Base-by-base conservation (phyloP, 2,329 filamentous ascomycete species). In the Xylariaceae sp. region DNA sequence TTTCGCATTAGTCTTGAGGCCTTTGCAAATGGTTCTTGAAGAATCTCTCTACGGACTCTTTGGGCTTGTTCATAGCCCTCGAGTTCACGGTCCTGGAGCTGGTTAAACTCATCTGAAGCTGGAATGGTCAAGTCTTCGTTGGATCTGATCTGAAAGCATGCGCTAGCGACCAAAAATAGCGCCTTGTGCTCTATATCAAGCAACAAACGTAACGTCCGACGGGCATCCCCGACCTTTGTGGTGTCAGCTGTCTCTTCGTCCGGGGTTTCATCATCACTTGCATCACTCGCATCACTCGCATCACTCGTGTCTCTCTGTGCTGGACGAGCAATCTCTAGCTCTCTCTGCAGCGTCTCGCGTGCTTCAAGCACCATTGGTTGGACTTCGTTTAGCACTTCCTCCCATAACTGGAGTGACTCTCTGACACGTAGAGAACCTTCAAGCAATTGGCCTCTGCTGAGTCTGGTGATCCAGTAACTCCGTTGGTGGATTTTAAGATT, bases 101-200 rank as follows among this genome's bases (percentile, higher is more conserved):
- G 71, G 50, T 77, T 73, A 64, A 85, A 91, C 12, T 86, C 80
- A 1, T 85, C 82, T 0, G 88, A 89, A 4, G 84, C 83, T 1
- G 85, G 82, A 27, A 74, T 67, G 0, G 85, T 90, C 62, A 86
- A 73, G 1, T 80, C 76, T 44, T 80, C 70, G 53, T 91, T 82
- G 0, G 83, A 81, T 66, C 91, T 94, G 58, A 95, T 87, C 65
- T 96, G 89, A 66, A 85, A 96, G 62, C 86, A 85, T 0, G 85
- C 87, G 62, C 91, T 96, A 11, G 86, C 90, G 30, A 86, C 86
- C 66, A 95, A 96, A 72, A 96, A 96, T 0, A 83, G 78, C 32
- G 87, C 89, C 60, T 86, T 84, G 68, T 96, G 92, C 57, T 92
- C 80, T 43, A 95, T 71, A 66, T 95, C 90, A 19, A 96, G 74